Evolutionary conservation across 1,139 yeast species (phyloP).

Genomic region (Saccharomycopsis crataegensis): DNA sequence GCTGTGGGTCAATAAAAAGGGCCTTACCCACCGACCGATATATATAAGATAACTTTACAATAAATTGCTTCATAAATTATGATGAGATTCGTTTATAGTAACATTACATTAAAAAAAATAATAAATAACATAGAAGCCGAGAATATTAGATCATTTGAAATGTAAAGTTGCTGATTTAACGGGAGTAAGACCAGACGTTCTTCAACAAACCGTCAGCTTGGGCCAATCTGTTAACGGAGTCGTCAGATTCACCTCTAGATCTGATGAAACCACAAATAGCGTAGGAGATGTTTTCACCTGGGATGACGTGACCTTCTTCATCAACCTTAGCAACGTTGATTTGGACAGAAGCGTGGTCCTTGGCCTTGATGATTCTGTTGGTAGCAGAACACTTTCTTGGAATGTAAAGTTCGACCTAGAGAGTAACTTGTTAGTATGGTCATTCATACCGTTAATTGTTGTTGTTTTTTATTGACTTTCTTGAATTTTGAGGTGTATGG

Average conservation of each 20-base stretch:
- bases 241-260: slow-evolving; percentile 93
- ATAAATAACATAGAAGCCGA: neutral
- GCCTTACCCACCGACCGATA: too few species aligned
- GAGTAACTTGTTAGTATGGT: neutral
- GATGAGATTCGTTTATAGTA: slow-evolving; percentile 8
- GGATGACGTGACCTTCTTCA: slow-evolving; percentile 92
- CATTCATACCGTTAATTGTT: neutral
- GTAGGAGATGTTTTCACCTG: slow-evolving; percentile 89
- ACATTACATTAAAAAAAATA: slow-evolving; percentile 6
- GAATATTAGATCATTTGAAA: neutral
- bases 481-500: neutral
- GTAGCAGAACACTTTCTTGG: slow-evolving; percentile 99
- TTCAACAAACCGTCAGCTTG: slow-evolving; percentile 97
- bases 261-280: slow-evolving; percentile 96
- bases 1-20: too few species aligned
- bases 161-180: slow-evolving; percentile 46
- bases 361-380: slow-evolving; percentile 99
- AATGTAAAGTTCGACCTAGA: slow-evolving; percentile 98
- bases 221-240: slow-evolving; percentile 98
- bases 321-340: slow-evolving; percentile 83
- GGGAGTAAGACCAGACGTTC: slow-evolving; percentile 99
- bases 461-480: neutral
- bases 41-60: too few species aligned
- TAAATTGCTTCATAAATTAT: neutral
- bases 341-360: slow-evolving; percentile 99